Percentiles rank a stretch among this genome's conserved stretches.
Evolutionary conservation across 192 early-diverging fungal genomes (phyloP).

Genomic region (Helicostylum pulchrum): DNA sequence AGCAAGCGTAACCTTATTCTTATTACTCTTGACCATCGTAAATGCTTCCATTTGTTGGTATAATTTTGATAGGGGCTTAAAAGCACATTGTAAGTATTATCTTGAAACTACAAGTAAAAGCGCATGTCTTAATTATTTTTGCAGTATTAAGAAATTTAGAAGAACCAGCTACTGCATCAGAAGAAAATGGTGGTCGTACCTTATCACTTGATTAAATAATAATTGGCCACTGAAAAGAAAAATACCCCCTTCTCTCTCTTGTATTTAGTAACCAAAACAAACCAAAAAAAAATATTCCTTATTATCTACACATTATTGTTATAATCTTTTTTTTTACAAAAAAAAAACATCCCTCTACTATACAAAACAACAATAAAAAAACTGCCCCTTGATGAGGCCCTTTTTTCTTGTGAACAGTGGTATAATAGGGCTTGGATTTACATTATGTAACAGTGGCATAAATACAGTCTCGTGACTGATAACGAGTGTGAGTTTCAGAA

Average conservation of each 20-base stretch:
- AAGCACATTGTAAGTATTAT: conserved; percentile 54
- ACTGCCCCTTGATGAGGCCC: too few relatives aligned
- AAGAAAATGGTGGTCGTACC: not conserved
- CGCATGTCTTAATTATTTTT: not conserved
- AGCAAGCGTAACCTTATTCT: conserved; percentile 43
- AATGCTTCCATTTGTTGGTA: conserved; percentile 55
- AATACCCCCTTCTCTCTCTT: not conserved
- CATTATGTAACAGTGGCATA: too few relatives aligned
- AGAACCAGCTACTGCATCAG: not conserved
- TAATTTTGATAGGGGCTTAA: conserved; percentile 67
- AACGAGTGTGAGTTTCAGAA: too few relatives aligned
- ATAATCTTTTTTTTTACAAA: not conserved
- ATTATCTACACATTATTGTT: not conserved
- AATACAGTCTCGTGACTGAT: too few relatives aligned
- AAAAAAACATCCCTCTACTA: not conserved
- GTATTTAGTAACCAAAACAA: not conserved
- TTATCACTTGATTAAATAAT: not conserved
- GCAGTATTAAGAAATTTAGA: not conserved
- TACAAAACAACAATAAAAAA: too few relatives aligned
- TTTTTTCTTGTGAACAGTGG: too few relatives aligned
- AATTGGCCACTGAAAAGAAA: not conserved
- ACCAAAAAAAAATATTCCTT: too few relatives aligned
- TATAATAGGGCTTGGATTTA: too few relatives aligned
- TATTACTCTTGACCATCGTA: conserved; percentile 50
- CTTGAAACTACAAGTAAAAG: too few relatives aligned